Conservation (phyloP, 352 stramenopile species). For the Phytophthora cajani region DNA sequence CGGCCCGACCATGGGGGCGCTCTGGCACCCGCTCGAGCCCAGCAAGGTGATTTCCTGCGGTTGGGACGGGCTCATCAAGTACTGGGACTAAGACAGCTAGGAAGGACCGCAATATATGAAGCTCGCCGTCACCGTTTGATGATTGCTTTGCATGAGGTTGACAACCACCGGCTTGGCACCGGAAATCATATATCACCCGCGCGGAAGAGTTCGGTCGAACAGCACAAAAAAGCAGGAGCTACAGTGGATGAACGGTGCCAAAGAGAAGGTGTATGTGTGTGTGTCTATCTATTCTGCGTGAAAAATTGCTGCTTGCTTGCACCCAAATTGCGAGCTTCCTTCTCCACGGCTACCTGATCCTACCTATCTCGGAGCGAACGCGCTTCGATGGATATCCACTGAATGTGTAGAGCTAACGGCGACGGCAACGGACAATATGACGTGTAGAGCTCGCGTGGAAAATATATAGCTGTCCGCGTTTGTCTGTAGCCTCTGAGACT, state of each 20-base stretch:
- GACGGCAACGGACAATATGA: not conserved
- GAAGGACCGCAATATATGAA: not conserved
- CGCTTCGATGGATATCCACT: not conserved
- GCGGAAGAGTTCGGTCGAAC: not conserved
- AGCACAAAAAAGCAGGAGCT: not conserved
- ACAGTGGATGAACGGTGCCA: not conserved
- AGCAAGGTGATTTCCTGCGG: conserved; percentile 97
- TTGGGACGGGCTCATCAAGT: conserved; percentile 99
- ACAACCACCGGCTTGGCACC: not conserved
- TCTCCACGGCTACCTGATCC: not conserved
- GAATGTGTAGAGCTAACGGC: not conserved
- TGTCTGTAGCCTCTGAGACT: not conserved
- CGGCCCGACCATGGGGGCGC: conserved; percentile 93
- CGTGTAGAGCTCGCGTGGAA: not conserved
- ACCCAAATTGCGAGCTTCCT: not conserved
- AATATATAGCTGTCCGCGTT: not conserved
- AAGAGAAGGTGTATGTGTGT: not conserved
- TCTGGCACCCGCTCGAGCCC: conserved; percentile 98
- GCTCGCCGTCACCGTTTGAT: not conserved
- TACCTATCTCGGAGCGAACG: not conserved
- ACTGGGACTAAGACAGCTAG: conserved; percentile 94
- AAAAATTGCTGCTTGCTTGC: not conserved
- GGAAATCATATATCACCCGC: conserved; percentile 2
- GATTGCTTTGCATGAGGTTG: not conserved
- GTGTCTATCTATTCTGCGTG: not conserved